Base-by-base conservation (phyloP, 2,329 filamentous ascomycete species). In the Aspergillus sp. region DNA sequence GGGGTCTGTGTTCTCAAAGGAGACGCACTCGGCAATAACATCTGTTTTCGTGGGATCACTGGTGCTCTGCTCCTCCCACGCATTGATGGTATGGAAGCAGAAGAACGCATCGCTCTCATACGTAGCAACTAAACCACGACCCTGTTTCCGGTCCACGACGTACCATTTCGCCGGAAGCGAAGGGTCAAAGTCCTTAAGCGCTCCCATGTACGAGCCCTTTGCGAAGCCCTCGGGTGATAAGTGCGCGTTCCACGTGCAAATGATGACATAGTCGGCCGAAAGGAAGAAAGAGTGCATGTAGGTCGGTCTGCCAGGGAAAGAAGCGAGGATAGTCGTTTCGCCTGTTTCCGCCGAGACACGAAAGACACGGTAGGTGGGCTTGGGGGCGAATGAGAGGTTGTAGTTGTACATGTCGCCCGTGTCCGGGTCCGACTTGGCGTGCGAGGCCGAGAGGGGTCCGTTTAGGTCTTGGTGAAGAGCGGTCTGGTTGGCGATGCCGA, bases 241-340 rank as follows among this genome's bases (percentile, higher is more conserved):
- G 43, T 88, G 87, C 0, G 89, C 83, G 17, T 86, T 87, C 68
- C 90, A 93, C 1, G 95, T 78, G 70, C 90, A 93, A 4, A 96
- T 79, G 0, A 95, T 78, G 2, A 93, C 86, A 69, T 89, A 90
- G 68, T 88, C 86, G 17, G 86, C 78, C 0, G 91, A 90, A 28
- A 96, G 76, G 69, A 92, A 92, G 68, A 94, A 84, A 8, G 91
- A 94, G 77, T 96, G 92, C n/a, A 96, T 86, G 69, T 95, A 96
- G 0, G 91, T 88, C 0, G 89, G 73, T 3, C 81, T 78, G 4
- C 77, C 74, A 0, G 77, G 75, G 62, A 95, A 85, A 0, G 84
- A 88, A 3, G 91, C 91, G 0, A 96, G 82, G 19, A 95, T 88
- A 0, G 87, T 84, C 0, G 90, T 91, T 58, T 86, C 79, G 0